These are phyloP conservation scores for Phylloporus sp. DNA, from an alignment of 768 basidiomycete genomes.

Conservation along the genomic window DNA sequence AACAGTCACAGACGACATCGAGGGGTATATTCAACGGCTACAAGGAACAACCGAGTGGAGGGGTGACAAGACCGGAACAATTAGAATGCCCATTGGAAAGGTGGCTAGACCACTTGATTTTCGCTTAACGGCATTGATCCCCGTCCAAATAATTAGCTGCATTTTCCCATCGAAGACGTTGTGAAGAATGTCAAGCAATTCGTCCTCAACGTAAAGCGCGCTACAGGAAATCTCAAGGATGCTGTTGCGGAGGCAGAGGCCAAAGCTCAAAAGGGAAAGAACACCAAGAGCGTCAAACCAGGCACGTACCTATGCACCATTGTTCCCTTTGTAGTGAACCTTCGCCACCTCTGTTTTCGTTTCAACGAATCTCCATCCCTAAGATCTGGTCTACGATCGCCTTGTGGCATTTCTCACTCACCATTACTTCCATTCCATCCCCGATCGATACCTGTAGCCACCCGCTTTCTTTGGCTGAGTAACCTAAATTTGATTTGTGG, in stretches of 20 bases:
- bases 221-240: constrained; percentile 64
- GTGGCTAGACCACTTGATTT: constrained; percentile 37
- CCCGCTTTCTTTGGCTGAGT: constrained; percentile 1
- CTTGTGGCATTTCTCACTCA: constrained; percentile 1
- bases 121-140: background rate
- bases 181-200: constrained; percentile 76
- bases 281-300: constrained; percentile 43
- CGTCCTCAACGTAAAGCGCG: constrained; percentile 65
- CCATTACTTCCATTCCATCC: constrained; percentile 5
- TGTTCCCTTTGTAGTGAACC: too few relatives aligned
- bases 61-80: constrained; percentile 81
- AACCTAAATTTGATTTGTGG: constrained; percentile 11
- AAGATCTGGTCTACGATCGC: background rate
- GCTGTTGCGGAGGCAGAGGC: constrained; percentile 33
- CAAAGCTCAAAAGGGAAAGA: constrained; percentile 37
- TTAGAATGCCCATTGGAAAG: constrained; percentile 75
- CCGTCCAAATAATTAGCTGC: constrained; percentile 43
- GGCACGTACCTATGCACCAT: constrained; percentile 17
- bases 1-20: constrained; percentile 88
- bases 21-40: constrained; percentile 71
- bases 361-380: too few relatives aligned
- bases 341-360: background rate
- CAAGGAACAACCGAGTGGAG: constrained; percentile 89
- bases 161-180: constrained; percentile 72
- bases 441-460: constrained; percentile 13